These are phyloP conservation scores for Thinopyrum elongatum DNA, from an alignment of 176 grass and related monocot genomes.

Conservation along the genomic window DNA sequence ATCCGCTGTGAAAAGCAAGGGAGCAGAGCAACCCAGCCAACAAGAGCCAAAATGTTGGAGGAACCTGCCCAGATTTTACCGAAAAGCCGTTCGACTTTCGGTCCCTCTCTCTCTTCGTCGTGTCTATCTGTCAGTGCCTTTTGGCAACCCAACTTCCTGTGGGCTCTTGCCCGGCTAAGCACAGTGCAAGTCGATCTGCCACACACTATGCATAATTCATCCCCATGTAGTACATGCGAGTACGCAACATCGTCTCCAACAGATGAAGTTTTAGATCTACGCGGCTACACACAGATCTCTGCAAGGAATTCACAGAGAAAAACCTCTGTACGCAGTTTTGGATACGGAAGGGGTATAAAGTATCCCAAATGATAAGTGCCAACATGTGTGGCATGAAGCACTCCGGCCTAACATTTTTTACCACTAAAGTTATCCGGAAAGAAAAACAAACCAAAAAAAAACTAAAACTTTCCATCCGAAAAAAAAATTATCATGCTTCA, in stretches of 20 bases:
- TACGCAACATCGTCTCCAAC: neutral
- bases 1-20: neutral
- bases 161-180: neutral
- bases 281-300: neutral
- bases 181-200: neutral
- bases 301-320: neutral
- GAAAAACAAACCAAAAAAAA: too few species aligned
- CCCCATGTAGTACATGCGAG: neutral
- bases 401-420: too few species aligned
- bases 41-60: conserved; percentile 11
- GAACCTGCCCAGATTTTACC: conserved; percentile 8
- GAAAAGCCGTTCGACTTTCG: neutral
- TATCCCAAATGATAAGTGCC: too few species aligned
- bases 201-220: neutral
- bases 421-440: too few species aligned
- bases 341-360: too few species aligned
- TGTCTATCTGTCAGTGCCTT: neutral
- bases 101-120: neutral
- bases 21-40: neutral
- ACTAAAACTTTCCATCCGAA: too few species aligned
- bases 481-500: too few species aligned
- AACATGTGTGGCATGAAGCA: too few species aligned
- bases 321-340: neutral
- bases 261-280: neutral
- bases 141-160: neutral